Evolutionary conservation across 805 yeast species (phyloP), one percentile per base, ranked within the genome.

Genomic region (Saturnispora serradocipensis): DNA sequence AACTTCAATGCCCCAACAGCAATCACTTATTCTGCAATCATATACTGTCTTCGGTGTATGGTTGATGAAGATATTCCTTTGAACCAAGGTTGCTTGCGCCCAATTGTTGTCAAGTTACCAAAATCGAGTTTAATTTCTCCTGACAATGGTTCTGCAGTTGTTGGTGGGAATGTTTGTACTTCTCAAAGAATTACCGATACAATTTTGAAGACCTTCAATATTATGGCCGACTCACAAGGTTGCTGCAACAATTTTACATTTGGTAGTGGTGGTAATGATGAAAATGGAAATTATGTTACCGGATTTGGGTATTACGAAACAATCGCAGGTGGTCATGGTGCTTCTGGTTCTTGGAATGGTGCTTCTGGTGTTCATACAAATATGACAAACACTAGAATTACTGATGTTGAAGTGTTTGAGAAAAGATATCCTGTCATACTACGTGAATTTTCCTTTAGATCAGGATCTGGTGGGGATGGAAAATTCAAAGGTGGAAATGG

Each of bases 191-290:
- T 93, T 45, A 89, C 96, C 0, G 97, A 90, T 67, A 91, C 86
- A 2, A 79, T 93, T 40, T 72, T 91, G 61, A 84, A 83, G 60
- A 93, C 98, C 0, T 89, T 93, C 65, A 75, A 78, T 54, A 88
- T 89, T 5, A 86, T 88, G 72, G 97, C 97, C 2, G 97, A 89
- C 57, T 89, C 97, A 1, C 98, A 91, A 68, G 97, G 97, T 43
- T 89, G 93, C 54, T 88, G 96, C 66, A 91, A 93, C 68, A 93
- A 91, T 68, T 80, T 91, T 59, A 90, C 97, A 0, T 91, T 90
- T 71, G 97, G 97, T 24, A 79, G 77, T 27, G 87, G 84, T 55
- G 91, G 88, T 45, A 76, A 77, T 53, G 69, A 67, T 10, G 59
- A 76, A 57, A 63, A 73, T 67, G 71, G 82, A 62, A 61, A 79